Conservation (phyloP, 108 stramenopile genomes). For the Cyclotella cryptica region DNA sequence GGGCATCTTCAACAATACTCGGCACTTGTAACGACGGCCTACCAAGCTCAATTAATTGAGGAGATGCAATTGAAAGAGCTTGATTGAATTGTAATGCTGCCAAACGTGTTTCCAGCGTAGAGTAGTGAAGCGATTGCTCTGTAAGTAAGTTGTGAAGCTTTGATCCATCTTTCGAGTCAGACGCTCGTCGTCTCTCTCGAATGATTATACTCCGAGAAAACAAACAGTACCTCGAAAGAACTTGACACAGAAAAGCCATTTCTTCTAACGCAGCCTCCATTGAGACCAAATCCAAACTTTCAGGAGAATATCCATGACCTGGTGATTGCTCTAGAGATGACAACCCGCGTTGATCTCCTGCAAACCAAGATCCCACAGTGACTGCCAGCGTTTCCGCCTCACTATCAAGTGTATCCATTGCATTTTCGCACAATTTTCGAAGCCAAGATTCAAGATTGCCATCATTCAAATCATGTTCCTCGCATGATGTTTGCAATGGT, state of each 20-base stretch:
- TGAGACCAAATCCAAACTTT: slow-evolving; percentile 33
- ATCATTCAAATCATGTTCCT: background rate
- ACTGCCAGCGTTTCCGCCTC: slow-evolving; percentile 72
- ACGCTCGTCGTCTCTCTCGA: slow-evolving; percentile 7
- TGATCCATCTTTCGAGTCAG: slow-evolving; percentile 6
- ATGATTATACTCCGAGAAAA: slow-evolving; percentile 33
- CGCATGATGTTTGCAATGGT: slow-evolving; percentile 4
- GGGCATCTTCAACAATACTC: slow-evolving; percentile 86
- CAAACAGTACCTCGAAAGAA: slow-evolving; percentile 69
- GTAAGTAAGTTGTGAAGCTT: slow-evolving; percentile 47
- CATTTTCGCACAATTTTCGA: slow-evolving; percentile 52
- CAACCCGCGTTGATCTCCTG: slow-evolving; percentile 58
- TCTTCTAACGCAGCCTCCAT: slow-evolving; percentile 77
- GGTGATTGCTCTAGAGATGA: slow-evolving; percentile 23
- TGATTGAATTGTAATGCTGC: slow-evolving; percentile 51
- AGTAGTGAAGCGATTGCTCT: slow-evolving; percentile 53
- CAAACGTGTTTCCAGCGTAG: slow-evolving; percentile 46
- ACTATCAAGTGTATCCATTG: slow-evolving; percentile 65
- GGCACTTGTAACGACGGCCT: slow-evolving; percentile 64
- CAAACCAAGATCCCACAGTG: slow-evolving; percentile 77
- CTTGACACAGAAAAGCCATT: slow-evolving; percentile 83
- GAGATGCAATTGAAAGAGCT: slow-evolving; percentile 47
- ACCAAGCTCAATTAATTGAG: slow-evolving; percentile 52
- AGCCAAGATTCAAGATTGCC: slow-evolving; percentile 16
- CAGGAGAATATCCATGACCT: slow-evolving; percentile 1